Conservation (phyloP, 306 rosid genomes). For the Lathyrus oleraceus region DNA sequence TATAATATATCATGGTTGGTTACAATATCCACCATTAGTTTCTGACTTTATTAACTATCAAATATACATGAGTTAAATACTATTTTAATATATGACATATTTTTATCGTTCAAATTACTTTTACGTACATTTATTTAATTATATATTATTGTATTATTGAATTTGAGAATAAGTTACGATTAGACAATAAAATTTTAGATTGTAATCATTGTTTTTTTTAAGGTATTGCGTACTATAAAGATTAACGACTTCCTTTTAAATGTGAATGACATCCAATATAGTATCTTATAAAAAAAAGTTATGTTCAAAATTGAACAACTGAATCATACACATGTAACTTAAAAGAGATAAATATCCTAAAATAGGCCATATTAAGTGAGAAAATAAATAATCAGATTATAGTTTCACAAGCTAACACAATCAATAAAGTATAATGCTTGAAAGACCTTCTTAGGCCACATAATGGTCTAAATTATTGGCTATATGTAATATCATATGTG, state of each 20-base stretch:
- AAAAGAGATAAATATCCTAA: neutral
- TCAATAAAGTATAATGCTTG: neutral
- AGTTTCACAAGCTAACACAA: neutral
- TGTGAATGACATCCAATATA: slow-evolving; percentile 19
- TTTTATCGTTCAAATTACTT: no score
- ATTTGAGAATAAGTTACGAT: neutral
- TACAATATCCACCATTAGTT: no score
- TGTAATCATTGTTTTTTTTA: neutral
- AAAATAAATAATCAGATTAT: no score
- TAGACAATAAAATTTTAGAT: neutral
- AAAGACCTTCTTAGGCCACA: neutral
- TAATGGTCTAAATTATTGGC: neutral
- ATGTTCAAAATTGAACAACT: slow-evolving; percentile 27
- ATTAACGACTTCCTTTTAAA: slow-evolving; percentile 22
- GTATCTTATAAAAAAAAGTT: neutral
- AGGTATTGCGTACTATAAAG: slow-evolving; percentile 24
- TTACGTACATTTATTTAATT: no score
- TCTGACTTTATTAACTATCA: no score
- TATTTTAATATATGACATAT: no score
- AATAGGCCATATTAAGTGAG: no score
- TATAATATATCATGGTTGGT: no score
- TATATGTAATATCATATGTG: no score
- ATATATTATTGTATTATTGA: neutral
- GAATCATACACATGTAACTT: neutral
- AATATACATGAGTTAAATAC: no score